Base-by-base conservation (phyloP, 805 yeast species). In the Hanseniaspora vineae region DNA sequence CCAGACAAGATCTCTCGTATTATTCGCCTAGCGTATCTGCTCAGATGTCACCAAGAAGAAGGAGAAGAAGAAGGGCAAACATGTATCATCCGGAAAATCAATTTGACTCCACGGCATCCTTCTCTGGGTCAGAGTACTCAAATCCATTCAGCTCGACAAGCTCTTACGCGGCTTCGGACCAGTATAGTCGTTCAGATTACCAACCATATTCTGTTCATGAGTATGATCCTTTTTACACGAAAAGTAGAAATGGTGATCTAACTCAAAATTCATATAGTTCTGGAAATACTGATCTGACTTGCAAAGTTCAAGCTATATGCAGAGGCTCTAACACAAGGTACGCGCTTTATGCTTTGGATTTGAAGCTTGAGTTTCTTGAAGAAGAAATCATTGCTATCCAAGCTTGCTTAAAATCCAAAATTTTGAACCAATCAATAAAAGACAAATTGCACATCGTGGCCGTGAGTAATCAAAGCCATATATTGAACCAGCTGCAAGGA, bases 321-420 rank as follows among this genome's bases (percentile, higher is more conserved):
- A 69, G 86, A 53, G 95, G 92, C 17, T 78, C 84, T 0, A 68
- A 77, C 39, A 66, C 76, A 48, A 71, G 96, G 46, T 84, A 80
- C 58, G 65, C 66, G 18, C 67, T 80, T 66, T 79, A 78, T 59
- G 81, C 84, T 35, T 75, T 76, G 53, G 71, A 71, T 49, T 80
- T 80, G 50, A 71, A 83, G 68, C 58, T 84, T 31, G 75, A 72
- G 50, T 73, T 84, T 1, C 77, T 76, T 54, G 71, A 70, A 6
- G 73, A 71, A 12, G 76, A 75, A 19, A 57, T 81, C 19, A 61
- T 72, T 2, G 59, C 57, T 10, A 63, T 82, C 18, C 78, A 77
- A 54, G 65, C 81, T 0, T 54, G 70, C 0, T 63, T 74, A 8
- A 70, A 85, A 59, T 84, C 19, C 19, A 15, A 14, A 10, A 37